Evolutionary conservation across 495 filamentous ascomycete species (phyloP), one percentile per base, ranked within the genome.

Genomic region (Annulohypoxylon nitens): DNA sequence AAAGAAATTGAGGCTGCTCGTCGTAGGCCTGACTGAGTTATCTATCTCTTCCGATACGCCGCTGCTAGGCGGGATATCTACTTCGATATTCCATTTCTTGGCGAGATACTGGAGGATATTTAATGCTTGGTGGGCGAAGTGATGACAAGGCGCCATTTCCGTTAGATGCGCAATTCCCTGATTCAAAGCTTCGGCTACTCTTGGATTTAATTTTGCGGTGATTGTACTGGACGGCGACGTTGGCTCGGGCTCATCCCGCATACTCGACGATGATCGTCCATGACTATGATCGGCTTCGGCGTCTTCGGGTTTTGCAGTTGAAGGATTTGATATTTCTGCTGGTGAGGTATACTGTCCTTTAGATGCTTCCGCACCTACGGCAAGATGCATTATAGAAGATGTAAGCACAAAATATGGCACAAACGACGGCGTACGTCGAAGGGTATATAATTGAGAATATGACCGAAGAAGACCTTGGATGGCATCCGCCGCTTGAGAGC

Each of bases 361-460:
- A 8, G 74, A 51, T 14, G 59, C 14, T 1, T 76, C 78, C 1
- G 83, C 83, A 9, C 80, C 83, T 54, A 86, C 76, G n/a, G 84
- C 82, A 3, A 90, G 83, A 63, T 91, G 88, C 76, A 88, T 86
- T 45, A 89, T 88, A 34, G 80, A 80, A 0, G 86, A 84, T 6
- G 88, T 87, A 36, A 90, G 81, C 14, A 90, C 85, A 41, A 90
- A 87, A 61, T 88, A 89, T 0, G 88, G 88, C 4, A 90, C 85
- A 43, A 89, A 86, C 0, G 86, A 86, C 0, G 86, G 86, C 0
- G 87, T 89, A 0, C 87, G 82, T 9, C 84, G 81, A 30, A 91
- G 80, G 2, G 86, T 87, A 73, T 90, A 91, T 23, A 90, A 82
- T 47, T 86, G 83, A 2, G 87, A 85, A 61, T 90, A 90, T 3